These are phyloP conservation scores for Trichosanthes truncata DNA, from an alignment of 306 rosid genomes.

Conservation along the genomic window DNA sequence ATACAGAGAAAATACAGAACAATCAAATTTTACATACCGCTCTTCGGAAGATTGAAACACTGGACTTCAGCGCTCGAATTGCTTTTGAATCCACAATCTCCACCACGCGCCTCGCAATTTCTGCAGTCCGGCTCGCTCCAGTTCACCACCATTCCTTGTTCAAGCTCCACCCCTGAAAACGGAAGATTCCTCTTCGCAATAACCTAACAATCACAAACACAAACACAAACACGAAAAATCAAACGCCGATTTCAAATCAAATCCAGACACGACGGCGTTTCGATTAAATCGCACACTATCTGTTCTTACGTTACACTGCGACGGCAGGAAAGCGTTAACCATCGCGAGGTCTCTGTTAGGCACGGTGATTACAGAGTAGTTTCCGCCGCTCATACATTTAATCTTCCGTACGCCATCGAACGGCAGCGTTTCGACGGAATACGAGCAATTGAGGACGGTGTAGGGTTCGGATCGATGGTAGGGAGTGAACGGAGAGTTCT, in stretches of 20 bases:
- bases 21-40: slow-evolving; percentile 20
- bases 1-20: neutral
- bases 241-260: neutral
- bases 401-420: neutral
- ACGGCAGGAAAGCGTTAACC: neutral
- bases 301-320: neutral
- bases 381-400: slow-evolving; percentile 20
- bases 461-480: neutral
- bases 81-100: slow-evolving; percentile 26
- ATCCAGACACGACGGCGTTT: neutral
- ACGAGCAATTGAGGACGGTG: slow-evolving; percentile 37
- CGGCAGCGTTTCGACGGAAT: neutral
- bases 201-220: slow-evolving; percentile 16
- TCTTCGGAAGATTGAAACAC: slow-evolving; percentile 18
- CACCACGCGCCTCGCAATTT: slow-evolving; percentile 15
- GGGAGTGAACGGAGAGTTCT: slow-evolving; percentile 17
- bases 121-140: slow-evolving; percentile 38
- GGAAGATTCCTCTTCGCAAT: slow-evolving; percentile 28
- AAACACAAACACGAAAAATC: neutral
- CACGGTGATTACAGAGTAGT: neutral
- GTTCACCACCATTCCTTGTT: slow-evolving; percentile 15
- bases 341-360: neutral
- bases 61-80: slow-evolving; percentile 1
- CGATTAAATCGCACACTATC: neutral
- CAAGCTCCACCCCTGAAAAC: neutral